phyloP scores from a whole-genome alignment of 2,329 filamentous ascomycete genomes.

The Catunica adiposa region DNA sequence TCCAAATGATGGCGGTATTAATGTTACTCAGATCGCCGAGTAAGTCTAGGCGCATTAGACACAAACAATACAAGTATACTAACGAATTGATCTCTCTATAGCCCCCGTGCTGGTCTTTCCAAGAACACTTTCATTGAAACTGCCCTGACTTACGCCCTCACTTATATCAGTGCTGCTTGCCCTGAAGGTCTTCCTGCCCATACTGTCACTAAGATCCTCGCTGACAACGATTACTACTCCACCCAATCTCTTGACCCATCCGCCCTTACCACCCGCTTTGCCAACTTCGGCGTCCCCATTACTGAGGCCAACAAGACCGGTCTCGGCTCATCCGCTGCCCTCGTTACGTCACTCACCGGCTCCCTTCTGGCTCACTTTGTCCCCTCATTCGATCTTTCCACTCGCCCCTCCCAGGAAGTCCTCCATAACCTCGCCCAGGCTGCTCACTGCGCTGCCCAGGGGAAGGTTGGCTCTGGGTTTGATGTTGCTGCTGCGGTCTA shows the following conservation, averaged over 20 bases:
- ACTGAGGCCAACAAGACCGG: constrained; percentile 82
- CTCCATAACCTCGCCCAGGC: constrained; percentile 91
- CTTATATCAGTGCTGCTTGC: constrained; percentile 44
- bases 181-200: constrained; percentile 31
- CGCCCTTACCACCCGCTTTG: constrained; percentile 39
- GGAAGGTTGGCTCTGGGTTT: constrained; percentile 90
- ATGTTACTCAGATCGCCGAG: constrained; percentile 63
- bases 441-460: constrained; percentile 87
- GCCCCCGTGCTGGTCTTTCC: constrained; percentile 16
- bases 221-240: constrained; percentile 95
- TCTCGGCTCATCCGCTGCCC: constrained; percentile 80
- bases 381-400: constrained; percentile 29
- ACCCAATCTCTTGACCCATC: constrained; percentile 23
- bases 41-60: constrained; percentile 31
- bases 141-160: constrained; percentile 71
- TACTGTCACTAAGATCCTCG: constrained; percentile 60
- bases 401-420: constrained; percentile 26
- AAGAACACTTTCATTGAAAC: constrained; percentile 83
- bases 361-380: constrained; percentile 57
- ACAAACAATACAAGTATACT: not conserved
- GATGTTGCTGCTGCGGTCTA: constrained; percentile 88
- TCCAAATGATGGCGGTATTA: constrained; percentile 59
- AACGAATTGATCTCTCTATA: constrained; percentile 23
- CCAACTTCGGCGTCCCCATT: constrained; percentile 60
- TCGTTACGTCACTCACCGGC: constrained; percentile 75